These are phyloP conservation scores for Usnea hakonensis DNA, from an alignment of 495 filamentous ascomycete species.

Conservation along the genomic window DNA sequence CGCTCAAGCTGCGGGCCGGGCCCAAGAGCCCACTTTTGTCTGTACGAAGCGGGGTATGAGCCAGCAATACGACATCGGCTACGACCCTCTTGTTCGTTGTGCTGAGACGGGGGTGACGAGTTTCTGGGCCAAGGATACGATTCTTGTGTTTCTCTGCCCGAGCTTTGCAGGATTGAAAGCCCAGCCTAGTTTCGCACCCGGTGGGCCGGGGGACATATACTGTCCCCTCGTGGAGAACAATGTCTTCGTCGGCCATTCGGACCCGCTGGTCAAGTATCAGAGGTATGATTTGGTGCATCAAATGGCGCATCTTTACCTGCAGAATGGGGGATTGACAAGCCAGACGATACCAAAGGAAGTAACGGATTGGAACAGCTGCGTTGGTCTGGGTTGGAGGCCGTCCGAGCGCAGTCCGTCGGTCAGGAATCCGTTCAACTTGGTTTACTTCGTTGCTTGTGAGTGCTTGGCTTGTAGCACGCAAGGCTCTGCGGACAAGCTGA, in stretches of 20 bases:
- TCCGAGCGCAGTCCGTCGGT: neutral
- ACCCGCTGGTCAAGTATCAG: neutral
- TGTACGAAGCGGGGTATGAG: neutral
- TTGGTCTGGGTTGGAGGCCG: neutral
- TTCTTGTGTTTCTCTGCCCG: neutral
- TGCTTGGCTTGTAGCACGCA: neutral
- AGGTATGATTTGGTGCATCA: neutral
- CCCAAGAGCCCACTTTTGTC: neutral
- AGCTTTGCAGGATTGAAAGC: neutral
- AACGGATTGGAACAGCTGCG: conserved; percentile 3
- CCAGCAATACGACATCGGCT: neutral
- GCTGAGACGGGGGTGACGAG: no score
- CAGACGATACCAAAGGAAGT: neutral
- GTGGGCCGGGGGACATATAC: neutral
- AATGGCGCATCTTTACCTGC: neutral
- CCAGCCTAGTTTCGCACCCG: neutral
- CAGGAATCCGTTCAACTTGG: neutral
- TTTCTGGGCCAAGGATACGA: neutral
- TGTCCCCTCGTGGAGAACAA: neutral
- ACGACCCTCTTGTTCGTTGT: neutral
- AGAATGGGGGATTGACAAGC: neutral
- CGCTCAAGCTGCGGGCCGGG: neutral
- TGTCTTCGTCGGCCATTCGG: neutral
- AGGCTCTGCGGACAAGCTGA: neutral
- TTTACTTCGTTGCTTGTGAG: neutral